Conservation (phyloP, 768 basidiomycete species). For the Psilocybe tampanensis region DNA sequence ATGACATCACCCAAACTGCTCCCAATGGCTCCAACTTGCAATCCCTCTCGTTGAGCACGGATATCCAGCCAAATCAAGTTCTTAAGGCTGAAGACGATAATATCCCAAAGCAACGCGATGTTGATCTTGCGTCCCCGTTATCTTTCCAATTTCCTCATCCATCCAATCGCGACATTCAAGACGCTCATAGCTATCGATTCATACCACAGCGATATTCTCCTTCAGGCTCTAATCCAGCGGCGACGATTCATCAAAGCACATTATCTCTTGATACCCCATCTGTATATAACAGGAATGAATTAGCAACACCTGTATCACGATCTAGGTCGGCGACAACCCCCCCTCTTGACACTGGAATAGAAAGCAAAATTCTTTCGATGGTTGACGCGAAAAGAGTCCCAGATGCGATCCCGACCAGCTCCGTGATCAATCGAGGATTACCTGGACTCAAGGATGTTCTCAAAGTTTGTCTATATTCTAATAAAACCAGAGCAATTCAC, state of each 20-base stretch:
- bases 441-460: slow-evolving; percentile 74
- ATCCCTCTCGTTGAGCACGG: background rate
- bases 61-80: slow-evolving; percentile 14
- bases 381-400: slow-evolving; percentile 10
- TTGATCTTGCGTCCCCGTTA: slow-evolving; percentile 35
- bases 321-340: slow-evolving; percentile 47
- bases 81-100: slow-evolving; percentile 13
- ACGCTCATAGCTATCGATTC: background rate
- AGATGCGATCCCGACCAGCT: slow-evolving; percentile 5
- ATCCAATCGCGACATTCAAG: slow-evolving; percentile 4
- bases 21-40: background rate
- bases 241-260: slow-evolving; percentile 53
- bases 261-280: slow-evolving; percentile 55
- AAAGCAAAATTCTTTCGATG: slow-evolving; percentile 1
- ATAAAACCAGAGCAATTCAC: no score
- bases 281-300: slow-evolving; percentile 20
- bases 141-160: slow-evolving; percentile 45
- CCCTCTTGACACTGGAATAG: slow-evolving; percentile 22
- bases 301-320: slow-evolving; percentile 37
- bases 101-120: slow-evolving; percentile 13
- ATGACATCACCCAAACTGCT: background rate
- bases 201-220: slow-evolving; percentile 1
- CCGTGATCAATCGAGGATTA: slow-evolving; percentile 30
- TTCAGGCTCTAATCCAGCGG: background rate
- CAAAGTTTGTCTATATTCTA: slow-evolving; percentile 53